Conservation (phyloP, 345 rosid genomes). For the Rhodomyrtus tomentosa region DNA sequence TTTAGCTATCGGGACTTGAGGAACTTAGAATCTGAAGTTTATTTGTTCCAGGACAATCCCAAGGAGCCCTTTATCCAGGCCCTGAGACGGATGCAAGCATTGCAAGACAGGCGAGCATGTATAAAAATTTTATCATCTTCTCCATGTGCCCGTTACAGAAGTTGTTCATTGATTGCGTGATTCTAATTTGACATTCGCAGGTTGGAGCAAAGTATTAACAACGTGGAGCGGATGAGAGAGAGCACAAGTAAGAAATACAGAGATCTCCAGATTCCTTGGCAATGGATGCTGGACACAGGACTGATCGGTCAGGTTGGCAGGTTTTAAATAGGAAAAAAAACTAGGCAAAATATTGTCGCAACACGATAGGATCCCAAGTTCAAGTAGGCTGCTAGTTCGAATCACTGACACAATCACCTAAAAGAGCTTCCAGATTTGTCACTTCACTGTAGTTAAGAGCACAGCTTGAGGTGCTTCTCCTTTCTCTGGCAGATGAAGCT, state of each 20-base stretch:
- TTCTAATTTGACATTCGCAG: slow-evolving; percentile 22
- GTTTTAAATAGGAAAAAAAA: background rate
- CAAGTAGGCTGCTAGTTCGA: background rate
- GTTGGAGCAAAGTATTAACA: slow-evolving; percentile 60
- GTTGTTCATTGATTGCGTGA: background rate
- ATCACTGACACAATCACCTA: background rate
- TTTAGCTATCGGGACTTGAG: slow-evolving; percentile 53
- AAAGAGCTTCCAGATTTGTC: background rate
- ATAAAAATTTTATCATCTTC: slow-evolving; percentile 13
- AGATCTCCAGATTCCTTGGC: slow-evolving; percentile 86
- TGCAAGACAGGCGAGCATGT: slow-evolving; percentile 99
- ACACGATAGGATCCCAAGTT: background rate
- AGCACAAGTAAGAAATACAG: slow-evolving; percentile 54
- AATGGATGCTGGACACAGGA: slow-evolving; percentile 81
- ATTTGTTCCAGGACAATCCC: slow-evolving; percentile 44
- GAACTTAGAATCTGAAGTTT: slow-evolving; percentile 51
- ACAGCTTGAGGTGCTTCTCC: background rate
- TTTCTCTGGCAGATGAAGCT: slow-evolving; percentile 50
- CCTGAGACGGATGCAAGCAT: slow-evolving; percentile 48
- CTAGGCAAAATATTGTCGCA: background rate
- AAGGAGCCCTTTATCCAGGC: slow-evolving; percentile 38
- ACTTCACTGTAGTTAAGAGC: background rate
- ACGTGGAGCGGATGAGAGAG: slow-evolving; percentile 54
- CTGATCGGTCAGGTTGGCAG: slow-evolving; percentile 72
- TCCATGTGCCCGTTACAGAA: background rate